phyloP scores from a whole-genome alignment of 352 stramenopile genomes.

The Globisporangium spiculum region DNA sequence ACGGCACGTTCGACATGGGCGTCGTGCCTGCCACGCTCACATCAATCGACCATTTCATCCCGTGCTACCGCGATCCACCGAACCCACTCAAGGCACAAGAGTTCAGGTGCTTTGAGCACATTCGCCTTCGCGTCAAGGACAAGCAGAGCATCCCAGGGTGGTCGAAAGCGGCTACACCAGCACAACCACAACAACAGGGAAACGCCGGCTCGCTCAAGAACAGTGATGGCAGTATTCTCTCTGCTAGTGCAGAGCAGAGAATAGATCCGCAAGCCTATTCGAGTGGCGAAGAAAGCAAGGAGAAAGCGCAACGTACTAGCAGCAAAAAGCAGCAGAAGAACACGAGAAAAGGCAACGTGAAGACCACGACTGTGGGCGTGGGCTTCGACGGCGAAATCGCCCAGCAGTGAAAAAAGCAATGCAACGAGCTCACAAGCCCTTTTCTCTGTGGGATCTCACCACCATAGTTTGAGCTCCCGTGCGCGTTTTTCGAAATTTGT shows the following conservation, averaged over 20 bases:
- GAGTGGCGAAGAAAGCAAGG: background rate
- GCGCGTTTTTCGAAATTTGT: background rate
- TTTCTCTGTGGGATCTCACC: background rate
- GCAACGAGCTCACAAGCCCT: background rate
- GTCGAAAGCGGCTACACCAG: conserved; percentile 27
- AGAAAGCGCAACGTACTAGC: background rate
- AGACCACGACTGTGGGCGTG: conserved; percentile 10
- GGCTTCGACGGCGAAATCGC: background rate
- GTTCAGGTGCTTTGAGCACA: conserved; percentile 61
- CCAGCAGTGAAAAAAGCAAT: background rate
- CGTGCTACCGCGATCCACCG: conserved; percentile 79
- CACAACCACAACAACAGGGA: background rate
- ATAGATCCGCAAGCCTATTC: background rate
- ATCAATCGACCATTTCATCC: conserved; percentile 77
- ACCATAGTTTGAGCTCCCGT: background rate
- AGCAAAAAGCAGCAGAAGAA: conserved; percentile 3
- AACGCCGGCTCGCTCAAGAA: background rate
- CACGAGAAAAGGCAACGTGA: conserved; percentile 4
- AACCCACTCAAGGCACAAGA: conserved; percentile 74
- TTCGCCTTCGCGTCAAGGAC: conserved; percentile 77
- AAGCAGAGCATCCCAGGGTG: conserved; percentile 78
- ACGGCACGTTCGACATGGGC: conserved; percentile 53
- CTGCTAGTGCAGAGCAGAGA: conserved; percentile 3
- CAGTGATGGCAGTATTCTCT: background rate
- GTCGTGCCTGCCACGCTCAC: conserved; percentile 70